These are phyloP conservation scores for Oenanthe javanica DNA, from an alignment of 140 eudicot species.

Conservation along the genomic window DNA sequence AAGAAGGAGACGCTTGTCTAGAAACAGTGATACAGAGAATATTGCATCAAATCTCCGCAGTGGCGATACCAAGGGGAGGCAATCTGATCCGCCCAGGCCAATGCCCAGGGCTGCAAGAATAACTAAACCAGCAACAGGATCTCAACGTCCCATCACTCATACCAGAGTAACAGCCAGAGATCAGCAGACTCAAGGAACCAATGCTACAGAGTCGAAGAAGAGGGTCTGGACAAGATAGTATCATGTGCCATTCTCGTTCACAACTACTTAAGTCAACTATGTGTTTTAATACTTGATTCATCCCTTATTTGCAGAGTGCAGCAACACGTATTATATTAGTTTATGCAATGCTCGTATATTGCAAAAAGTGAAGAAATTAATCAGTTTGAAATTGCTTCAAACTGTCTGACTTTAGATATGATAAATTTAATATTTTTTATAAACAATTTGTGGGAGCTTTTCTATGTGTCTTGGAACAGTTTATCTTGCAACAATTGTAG, in stretches of 20 bases:
- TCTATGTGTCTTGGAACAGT: background rate
- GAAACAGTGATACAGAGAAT: slow-evolving; percentile 70
- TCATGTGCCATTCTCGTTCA: background rate
- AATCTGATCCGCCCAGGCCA: slow-evolving; percentile 63
- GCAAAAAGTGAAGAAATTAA: background rate
- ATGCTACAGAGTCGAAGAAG: slow-evolving; percentile 68
- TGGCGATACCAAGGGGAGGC: slow-evolving; percentile 44
- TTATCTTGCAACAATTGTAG: background rate
- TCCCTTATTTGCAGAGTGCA: background rate
- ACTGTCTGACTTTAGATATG: background rate
- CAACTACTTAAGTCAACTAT: too few relatives aligned
- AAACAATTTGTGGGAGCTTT: background rate
- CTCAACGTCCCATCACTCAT: slow-evolving; percentile 38
- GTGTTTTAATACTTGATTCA: background rate
- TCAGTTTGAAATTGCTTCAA: background rate
- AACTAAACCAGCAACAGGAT: slow-evolving; percentile 32
- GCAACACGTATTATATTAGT: background rate
- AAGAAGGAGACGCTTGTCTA: slow-evolving; percentile 63
- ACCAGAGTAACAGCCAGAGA: slow-evolving; percentile 39
- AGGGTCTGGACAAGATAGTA: slow-evolving; percentile 65
- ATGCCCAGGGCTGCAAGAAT: slow-evolving; percentile 33
- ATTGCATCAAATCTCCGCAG: slow-evolving; percentile 16
- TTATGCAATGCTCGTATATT: background rate
- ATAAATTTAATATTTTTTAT: background rate
- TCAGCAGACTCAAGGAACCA: slow-evolving; percentile 35